Base-by-base conservation (phyloP, 805 yeast genomes). In the Candida ulmi region DNA sequence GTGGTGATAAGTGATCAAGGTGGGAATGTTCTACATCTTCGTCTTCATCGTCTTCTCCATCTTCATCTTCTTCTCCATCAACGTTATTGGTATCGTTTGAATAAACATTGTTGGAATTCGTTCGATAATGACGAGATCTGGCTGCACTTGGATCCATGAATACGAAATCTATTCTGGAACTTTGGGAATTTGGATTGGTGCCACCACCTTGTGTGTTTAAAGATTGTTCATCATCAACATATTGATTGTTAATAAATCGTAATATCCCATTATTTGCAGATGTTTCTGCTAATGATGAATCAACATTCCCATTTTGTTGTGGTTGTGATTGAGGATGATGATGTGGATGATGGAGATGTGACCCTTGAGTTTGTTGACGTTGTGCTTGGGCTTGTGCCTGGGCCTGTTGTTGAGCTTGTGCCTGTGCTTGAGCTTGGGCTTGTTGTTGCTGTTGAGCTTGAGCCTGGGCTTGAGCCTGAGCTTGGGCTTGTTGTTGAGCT, bases 161-260 rank as follows among this genome's bases (percentile, higher is more conserved):
- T 2, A 55, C 58, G 36, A 55, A 55, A 36, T 54, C 60, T 28
- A 54, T 47, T 43, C 57, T 45, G n/a, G 57, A 31, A 36, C 48
- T 49, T 29, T 30, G 40, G 8, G 40, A 33, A 11, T 40, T 42
- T n/a, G 43, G 17, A 18, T 36, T 6, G 35, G 25, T 2, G n/a
- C n/a, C n/a, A n/a, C 40, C 23, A 30, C 43, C 50, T 21, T 28
- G 42, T 19, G 43, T 42, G 6, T 39, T 37, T 26, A 52, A 35
- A 4, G 52, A 36, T 19, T 45, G 51, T 12, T 54, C 55, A 32
- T 55, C 60, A 32, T 54, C 58, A 13, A 55, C 60, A 26, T 55
- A 55, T 35, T 55, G 60, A 25, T 55, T 55, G 43, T 55, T 55
- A 25, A 55, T 54, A 41, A 55, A 55, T 36, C 60, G 45, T 27